A percentile compares a stretch with the other conserved stretches of the same genome.
Conservation (phyloP, 2,329 filamentous ascomycete species). For the Ophiostoma pallidulum region DNA sequence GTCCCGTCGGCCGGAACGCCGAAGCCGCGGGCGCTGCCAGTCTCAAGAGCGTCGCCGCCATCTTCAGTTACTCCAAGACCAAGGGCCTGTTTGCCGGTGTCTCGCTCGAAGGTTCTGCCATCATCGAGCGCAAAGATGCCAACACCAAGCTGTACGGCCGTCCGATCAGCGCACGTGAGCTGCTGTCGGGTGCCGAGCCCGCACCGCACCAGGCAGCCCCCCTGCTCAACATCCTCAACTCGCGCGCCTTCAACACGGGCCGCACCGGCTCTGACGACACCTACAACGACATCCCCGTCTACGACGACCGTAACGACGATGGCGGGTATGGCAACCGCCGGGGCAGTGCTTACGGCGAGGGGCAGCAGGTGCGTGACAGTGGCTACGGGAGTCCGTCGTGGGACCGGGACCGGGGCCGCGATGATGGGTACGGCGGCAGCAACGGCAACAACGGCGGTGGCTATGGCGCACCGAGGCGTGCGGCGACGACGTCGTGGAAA, state of each 20-base stretch:
- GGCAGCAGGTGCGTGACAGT: conserved; percentile 33
- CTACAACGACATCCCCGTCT: conserved; percentile 92
- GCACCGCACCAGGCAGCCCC: conserved; percentile 76
- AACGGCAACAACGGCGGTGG: conserved; percentile 43
- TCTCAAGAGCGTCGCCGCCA: conserved; percentile 75
- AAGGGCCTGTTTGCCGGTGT: conserved; percentile 96
- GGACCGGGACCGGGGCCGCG: conserved; percentile 41
- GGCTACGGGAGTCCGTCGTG: neutral
- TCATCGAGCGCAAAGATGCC: conserved; percentile 91
- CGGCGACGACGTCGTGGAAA: conserved; percentile 54
- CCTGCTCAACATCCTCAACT: conserved; percentile 76
- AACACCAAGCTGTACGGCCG: conserved; percentile 93
- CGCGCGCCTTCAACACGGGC: conserved; percentile 68
- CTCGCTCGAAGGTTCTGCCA: conserved; percentile 81
- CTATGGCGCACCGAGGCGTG: conserved; percentile 41
- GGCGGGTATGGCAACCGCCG: conserved; percentile 62
- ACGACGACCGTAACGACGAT: conserved; percentile 74
- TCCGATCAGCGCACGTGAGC: conserved; percentile 68
- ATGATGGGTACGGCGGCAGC: conserved; percentile 28
- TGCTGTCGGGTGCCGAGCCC: conserved; percentile 68
- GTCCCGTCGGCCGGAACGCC: conserved; percentile 86
- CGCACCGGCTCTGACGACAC: conserved; percentile 45
- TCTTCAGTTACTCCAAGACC: conserved; percentile 97
- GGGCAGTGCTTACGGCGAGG: conserved; percentile 63
- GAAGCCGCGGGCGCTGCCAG: conserved; percentile 93